Conservation (phyloP, 2,329 filamentous ascomycete species). For the Dactylonectria macrodidyma region DNA sequence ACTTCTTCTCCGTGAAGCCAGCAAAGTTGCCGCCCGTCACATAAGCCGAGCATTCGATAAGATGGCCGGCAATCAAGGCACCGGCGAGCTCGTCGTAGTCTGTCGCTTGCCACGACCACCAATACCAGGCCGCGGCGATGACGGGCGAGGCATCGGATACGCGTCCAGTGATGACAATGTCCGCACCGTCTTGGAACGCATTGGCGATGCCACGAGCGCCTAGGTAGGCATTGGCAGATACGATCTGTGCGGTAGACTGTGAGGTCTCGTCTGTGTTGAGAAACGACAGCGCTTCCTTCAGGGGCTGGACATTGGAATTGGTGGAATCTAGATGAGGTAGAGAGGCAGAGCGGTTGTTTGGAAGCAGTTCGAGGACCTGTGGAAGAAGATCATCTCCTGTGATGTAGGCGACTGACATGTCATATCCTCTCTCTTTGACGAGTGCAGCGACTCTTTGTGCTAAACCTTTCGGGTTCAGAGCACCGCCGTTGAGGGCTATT, state of each 20-base stretch:
- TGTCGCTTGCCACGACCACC: constrained; percentile 62
- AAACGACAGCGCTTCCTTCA: constrained; percentile 35
- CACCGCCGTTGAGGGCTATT: constrained; percentile 70
- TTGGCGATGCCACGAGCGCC: constrained; percentile 61
- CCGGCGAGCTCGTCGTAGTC: constrained; percentile 64
- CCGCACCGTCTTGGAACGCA: constrained; percentile 55
- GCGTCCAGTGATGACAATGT: constrained; percentile 60
- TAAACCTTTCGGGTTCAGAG: constrained; percentile 67
- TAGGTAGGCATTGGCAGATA: constrained; percentile 63
- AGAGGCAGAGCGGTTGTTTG: background rate
- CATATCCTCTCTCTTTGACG: constrained; percentile 43
- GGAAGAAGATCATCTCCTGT: constrained; percentile 56
- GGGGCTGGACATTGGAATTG: constrained; percentile 35
- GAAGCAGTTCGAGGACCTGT: constrained; percentile 17
- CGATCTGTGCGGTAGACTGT: constrained; percentile 37
- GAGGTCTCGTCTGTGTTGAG: constrained; percentile 21
- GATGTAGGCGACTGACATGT: constrained; percentile 56
- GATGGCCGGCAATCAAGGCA: constrained; percentile 61
- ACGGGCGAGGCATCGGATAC: constrained; percentile 63
- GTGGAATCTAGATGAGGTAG: constrained; percentile 48
- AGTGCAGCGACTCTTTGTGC: constrained; percentile 52
- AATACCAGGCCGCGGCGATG: constrained; percentile 67
- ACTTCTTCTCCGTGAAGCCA: constrained; percentile 50
- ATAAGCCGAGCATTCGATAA: constrained; percentile 67
- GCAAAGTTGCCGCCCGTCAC: constrained; percentile 67